Evolutionary conservation across 148 eudicot genomes (phyloP), one percentile per base, ranked within the genome.

Genomic region (Diospyros kaki): DNA sequence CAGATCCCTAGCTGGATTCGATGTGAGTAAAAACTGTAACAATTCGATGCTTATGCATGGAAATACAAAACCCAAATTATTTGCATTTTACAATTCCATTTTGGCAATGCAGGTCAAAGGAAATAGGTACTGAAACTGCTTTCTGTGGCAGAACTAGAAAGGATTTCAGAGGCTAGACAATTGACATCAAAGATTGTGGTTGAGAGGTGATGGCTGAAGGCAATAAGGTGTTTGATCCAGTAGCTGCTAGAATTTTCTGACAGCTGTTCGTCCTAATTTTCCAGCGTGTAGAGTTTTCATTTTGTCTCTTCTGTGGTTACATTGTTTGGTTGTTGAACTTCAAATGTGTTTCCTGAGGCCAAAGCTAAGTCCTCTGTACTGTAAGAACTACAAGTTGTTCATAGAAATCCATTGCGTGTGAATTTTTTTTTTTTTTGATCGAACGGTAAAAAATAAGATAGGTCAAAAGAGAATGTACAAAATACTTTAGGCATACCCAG

Each of bases 1-100:
- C 90, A 90, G 90, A 84, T 89, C 97, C 1, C 88, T 93, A 3
- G 87, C 91, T 66, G 91, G 94, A 17, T 89, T 87, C 74, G 91
- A 87, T 70, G 93, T 87, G 73, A 87, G 93, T 85, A 50, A 11
- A 55, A 17, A 38, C 4, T 13, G 2, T 28, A 18, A 38, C 43
- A 13, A 15, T 18, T 58, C 4, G 7, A 2, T 3, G 59, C 15
- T 18, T 51, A 42, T 18, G 58, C 7, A 4, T 48, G 52, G 28
- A 28, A 28, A 59, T 52, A 44, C 10, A 18, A 40, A 9, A 61
- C n/a, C 4, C 17, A 42, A 44, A 12, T 58, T 17, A 2, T 14
- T 61, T 52, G 5, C n/a, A 17, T 12, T 61, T 9, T 53, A 44
- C 2, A 15, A 10, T 48, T 48, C 9, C 18, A 6, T 39, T 63